Evolutionary conservation across 2,329 filamentous ascomycete species (phyloP).

Genomic region (Cladobotryum mycophilum): DNA sequence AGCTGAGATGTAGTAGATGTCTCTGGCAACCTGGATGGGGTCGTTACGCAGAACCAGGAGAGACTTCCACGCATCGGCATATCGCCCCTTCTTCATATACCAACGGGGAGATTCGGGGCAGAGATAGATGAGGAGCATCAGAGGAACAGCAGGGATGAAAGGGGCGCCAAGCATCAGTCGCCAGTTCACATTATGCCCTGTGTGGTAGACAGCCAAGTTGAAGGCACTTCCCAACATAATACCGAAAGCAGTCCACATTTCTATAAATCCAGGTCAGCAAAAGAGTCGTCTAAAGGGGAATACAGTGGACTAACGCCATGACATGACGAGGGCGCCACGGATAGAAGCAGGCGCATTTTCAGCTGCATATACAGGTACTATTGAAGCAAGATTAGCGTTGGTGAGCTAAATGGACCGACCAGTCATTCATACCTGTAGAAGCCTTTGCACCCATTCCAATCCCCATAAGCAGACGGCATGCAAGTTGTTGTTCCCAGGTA

Average conservation of each 20-base stretch:
- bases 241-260: conserved; percentile 57
- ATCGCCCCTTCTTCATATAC: conserved; percentile 59
- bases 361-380: conserved; percentile 67
- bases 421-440: conserved; percentile 30
- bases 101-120: conserved; percentile 56
- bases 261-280: conserved; percentile 27
- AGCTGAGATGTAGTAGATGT: conserved; percentile 49
- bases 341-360: conserved; percentile 64
- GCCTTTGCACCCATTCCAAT: conserved; percentile 64
- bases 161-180: conserved; percentile 51
- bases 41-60: conserved; percentile 46
- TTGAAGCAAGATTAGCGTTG: conserved; percentile 35
- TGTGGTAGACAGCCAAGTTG: conserved; percentile 25
- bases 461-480: conserved; percentile 61
- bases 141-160: conserved; percentile 51
- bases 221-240: conserved; percentile 39
- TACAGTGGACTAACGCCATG: conserved; percentile 46
- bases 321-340: conserved; percentile 73
- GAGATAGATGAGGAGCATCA: conserved; percentile 49
- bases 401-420: too few species aligned
- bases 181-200: conserved; percentile 26
- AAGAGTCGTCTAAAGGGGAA: neutral
- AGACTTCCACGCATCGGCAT: conserved; percentile 53
- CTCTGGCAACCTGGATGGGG: conserved; percentile 50
- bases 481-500: conserved; percentile 61